Percentiles rank a stretch among this genome's conserved stretches.
These are phyloP conservation scores for Craspedostauros australis DNA, from an alignment of 108 stramenopile species.

Conservation along the genomic window DNA sequence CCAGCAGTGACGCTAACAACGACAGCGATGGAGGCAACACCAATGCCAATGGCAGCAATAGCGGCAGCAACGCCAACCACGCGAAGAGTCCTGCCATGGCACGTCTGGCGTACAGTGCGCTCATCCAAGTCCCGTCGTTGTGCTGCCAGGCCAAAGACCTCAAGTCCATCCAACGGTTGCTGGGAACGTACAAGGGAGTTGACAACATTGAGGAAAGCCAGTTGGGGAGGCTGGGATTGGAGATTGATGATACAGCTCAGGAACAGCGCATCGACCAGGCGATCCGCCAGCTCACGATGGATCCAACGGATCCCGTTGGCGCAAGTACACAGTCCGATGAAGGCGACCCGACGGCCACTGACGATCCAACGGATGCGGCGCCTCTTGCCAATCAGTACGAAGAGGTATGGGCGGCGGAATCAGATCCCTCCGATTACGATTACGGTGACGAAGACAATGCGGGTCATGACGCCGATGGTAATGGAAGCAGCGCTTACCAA, in stretches of 20 bases:
- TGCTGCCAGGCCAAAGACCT: conserved; percentile 17
- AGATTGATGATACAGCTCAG: no score
- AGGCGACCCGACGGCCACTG: no score
- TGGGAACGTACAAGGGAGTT: conserved; percentile 28
- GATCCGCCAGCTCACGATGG: no score
- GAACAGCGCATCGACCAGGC: no score
- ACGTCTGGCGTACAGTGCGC: conserved; percentile 18
- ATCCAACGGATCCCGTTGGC: no score
- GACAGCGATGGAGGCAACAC: not conserved
- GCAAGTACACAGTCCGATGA: no score
- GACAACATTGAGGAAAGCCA: no score
- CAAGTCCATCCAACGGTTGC: not conserved
- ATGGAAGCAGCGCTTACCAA: not conserved
- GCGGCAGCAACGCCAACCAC: not conserved
- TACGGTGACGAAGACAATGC: conserved; percentile 18
- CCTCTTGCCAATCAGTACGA: no score
- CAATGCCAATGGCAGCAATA: not conserved
- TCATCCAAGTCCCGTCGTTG: conserved; percentile 24
- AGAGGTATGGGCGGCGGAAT: conserved; percentile 42
- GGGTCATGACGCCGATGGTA: not conserved
- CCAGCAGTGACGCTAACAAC: not conserved
- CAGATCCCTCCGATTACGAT: conserved; percentile 44
- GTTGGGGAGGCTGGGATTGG: no score
- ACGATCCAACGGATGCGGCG: no score
- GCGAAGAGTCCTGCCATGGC: conserved; percentile 17